Evolutionary conservation across 2,329 filamentous ascomycete species (phyloP), one percentile per base, ranked within the genome.

Genomic region (Ophiosphaerella herpotricha): DNA sequence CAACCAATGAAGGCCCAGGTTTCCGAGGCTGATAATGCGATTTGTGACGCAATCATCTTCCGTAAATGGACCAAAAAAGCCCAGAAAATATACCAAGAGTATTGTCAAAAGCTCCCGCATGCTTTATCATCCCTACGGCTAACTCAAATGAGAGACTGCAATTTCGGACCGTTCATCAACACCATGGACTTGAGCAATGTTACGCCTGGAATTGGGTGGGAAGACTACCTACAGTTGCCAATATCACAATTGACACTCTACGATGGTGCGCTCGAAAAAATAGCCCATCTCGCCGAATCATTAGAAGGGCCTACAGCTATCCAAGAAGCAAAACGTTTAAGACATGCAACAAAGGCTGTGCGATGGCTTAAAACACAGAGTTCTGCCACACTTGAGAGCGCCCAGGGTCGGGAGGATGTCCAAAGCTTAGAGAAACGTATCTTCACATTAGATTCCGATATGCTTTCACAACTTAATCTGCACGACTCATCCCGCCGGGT

Each of bases 191-290:
- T 71, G 14, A 64, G 58, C 32, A 50, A 60, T 8, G 50, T 54
- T 5, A 66, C 59, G 41, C 60, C 56, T 47, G 61, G 58, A 4
- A 68, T 58, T 45, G 52, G 49, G n/a, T 69, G 66, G 65, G 58
- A 66, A 46, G 63, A 70, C 14, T 67, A 63, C 43, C 36, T 70
- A 4, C 49, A 37, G 16, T 40, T 69, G 37, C 68, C 68, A 0
- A 26, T 61, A 9, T 23, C 46, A 9, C 65, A 70, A 31, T 46
- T 71, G 3, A 52, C 64, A 29, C 29, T 56, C 1, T 69, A 65
- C 36, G 38, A 58, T 12, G 49, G 55, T 7, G 61, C 42, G 7
- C 29, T 68, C 4, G 43, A 55, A 16, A 54, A 43, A 13, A 48
- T 70, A 4, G 23, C 56, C 11, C 39, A 45, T 9, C 35, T 58